Base-by-base conservation (phyloP, 2,329 filamentous ascomycete species). In the Microdochium bolleyi region DNA sequence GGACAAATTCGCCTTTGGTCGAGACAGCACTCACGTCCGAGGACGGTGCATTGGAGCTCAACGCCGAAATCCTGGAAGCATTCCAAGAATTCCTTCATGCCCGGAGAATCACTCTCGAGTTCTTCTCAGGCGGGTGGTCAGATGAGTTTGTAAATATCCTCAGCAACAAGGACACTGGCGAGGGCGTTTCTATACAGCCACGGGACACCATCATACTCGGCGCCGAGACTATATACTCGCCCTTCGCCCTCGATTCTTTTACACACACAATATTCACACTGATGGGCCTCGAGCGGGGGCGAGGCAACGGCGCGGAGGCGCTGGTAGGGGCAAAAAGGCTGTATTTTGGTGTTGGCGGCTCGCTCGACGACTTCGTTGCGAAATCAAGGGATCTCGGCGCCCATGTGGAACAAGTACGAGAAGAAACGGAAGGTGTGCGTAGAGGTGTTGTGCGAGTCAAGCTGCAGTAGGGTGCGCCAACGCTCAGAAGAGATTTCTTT, bases 291-390 rank as follows among this genome's bases (percentile, higher is more conserved):
- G 58, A 63, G 48, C 61, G 66, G 52, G 60, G 60, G 1, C 58
- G 63, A 2, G 63, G 64, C 3, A 72, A 75, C 50, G 70, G 72
- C 51, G 80, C 83, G 0, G 79, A 78, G 49, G 83, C 85, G 1
- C 72, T 90, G 21, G 78, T 92, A 4, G 88, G 80, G 2, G 89
- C 89, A 1, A 94, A 94, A 72, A 80, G 82, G 58, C 76, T 92
- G 11, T 94, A 94, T 68, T 94, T 94, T 68, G 89, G 89, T 2
- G 89, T 94, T 4, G 89, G 89, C 0, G 89, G 89, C 0, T 91
- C 88, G 21, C 77, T 94, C 22, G 86, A 90, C 64, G 88, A 88
- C 58, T 89, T 94, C 60, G 71, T 84, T 49, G 68, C 74, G 50
- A 73, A 70, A 56, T 77, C 82, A 44, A 70, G 70, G 52, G 69